Conservation (phyloP, 805 yeast species). For the Dipodascus geniculatus region DNA sequence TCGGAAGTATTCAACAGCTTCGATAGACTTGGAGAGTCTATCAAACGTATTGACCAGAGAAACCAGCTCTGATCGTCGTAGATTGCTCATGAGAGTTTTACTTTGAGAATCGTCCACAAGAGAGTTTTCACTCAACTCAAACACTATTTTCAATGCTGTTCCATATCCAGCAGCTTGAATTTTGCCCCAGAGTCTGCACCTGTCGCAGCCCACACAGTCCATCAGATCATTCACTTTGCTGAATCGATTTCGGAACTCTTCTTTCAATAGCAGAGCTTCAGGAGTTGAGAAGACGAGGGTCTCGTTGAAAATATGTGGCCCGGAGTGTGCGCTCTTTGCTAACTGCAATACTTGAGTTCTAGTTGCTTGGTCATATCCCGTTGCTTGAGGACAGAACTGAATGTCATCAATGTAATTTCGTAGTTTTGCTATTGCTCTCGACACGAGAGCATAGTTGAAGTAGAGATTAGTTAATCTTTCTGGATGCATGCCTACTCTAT, state of each 20-base stretch:
- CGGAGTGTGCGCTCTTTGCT: conserved; percentile 18
- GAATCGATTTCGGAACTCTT: conserved; percentile 77
- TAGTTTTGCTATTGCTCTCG: conserved; percentile 68
- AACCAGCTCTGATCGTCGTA: conserved; percentile 73
- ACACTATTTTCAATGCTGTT: conserved; percentile 81
- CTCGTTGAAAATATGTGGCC: conserved; percentile 37
- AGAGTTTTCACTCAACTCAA: conserved; percentile 55
- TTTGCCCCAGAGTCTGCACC: conserved; percentile 97
- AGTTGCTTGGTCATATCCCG: conserved; percentile 33
- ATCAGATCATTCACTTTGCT: conserved; percentile 82
- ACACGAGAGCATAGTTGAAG: conserved; percentile 81
- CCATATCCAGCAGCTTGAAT: conserved; percentile 96
- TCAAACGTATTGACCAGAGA: conserved; percentile 89
- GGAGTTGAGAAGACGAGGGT: conserved; percentile 32
- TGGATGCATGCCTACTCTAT: conserved; percentile 78
- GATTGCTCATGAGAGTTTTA: conserved; percentile 34
- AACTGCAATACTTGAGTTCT: conserved; percentile 33
- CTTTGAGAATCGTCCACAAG: conserved; percentile 31
- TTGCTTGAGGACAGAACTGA: conserved; percentile 34
- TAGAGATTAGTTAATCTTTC: conserved; percentile 85
- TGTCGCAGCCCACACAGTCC: conserved; percentile 98
- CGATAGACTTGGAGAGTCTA: conserved; percentile 74
- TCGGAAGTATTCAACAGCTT: conserved; percentile 57
- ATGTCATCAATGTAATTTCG: conserved; percentile 39
- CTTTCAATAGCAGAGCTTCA: conserved; percentile 44